Percentiles rank a stretch among this genome's conserved stretches.
phyloP scores from a whole-genome alignment of 2,329 filamentous ascomycete species.

The Aphanocladium album region DNA sequence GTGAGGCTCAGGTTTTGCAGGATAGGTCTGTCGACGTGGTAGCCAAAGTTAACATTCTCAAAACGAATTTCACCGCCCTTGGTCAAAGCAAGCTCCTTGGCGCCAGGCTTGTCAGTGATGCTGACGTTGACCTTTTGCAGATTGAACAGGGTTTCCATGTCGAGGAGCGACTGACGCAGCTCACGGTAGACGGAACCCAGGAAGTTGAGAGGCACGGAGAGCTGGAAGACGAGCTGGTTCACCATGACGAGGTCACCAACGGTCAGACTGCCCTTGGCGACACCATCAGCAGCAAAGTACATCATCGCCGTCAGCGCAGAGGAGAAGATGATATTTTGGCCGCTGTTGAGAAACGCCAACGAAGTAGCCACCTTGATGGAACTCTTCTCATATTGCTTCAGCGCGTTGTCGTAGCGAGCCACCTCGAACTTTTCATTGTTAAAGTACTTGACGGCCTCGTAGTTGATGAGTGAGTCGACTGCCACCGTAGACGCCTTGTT shows the following conservation, averaged over 20 bases:
- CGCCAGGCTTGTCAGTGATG: conserved; percentile 71
- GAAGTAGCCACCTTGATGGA: conserved; percentile 97
- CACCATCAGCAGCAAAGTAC: conserved; percentile 90
- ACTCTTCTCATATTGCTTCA: conserved; percentile 82
- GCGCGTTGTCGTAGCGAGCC: conserved; percentile 78
- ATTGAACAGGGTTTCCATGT: conserved; percentile 98
- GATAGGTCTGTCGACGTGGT: conserved; percentile 81
- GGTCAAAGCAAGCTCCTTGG: conserved; percentile 65
- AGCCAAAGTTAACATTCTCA: conserved; percentile 92
- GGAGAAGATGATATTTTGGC: conserved; percentile 97
- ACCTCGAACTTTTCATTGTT: conserved; percentile 98
- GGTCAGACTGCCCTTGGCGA: conserved; percentile 73
- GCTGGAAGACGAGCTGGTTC: conserved; percentile 96
- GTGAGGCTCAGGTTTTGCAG: conserved; percentile 78
- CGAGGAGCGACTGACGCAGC: conserved; percentile 84
- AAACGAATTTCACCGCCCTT: conserved; percentile 87
- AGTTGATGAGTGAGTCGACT: conserved; percentile 96
- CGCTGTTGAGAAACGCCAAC: conserved; percentile 84
- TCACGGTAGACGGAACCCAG: conserved; percentile 97
- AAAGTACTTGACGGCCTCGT: conserved; percentile 98
- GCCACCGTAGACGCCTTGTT: conserved; percentile 93
- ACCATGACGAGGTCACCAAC: conserved; percentile 98
- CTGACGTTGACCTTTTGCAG: conserved; percentile 92
- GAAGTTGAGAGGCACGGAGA: conserved; percentile 95
- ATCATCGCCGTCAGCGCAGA: conserved; percentile 94